Evolutionary conservation across 768 basidiomycete species (phyloP), one percentile per base, ranked within the genome.

Genomic region (Naganishia kalamii): DNA sequence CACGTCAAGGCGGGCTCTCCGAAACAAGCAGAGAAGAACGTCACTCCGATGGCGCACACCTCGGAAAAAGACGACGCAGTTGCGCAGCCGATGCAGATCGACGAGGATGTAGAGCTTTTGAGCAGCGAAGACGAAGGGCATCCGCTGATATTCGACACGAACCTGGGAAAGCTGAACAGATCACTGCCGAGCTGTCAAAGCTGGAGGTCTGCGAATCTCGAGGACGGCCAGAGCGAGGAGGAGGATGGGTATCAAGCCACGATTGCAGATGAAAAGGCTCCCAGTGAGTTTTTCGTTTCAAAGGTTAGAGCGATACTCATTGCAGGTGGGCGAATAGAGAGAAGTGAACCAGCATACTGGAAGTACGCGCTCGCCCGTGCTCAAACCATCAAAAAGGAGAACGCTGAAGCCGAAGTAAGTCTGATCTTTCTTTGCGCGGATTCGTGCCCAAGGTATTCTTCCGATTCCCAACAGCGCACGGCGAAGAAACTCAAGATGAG

Each of bases 401-500:
- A 57, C 23, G 54, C 33, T 10, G 37, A 57, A 19, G 54, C 54
- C 5, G 54, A 57, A 33, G 54, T 57, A 41, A 40, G 54, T 41
- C 35, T 4, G 37, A 40, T 40, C 10, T 40, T 35, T 19, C 51
- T 52, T 12, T 4, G 27, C 17, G 1, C 12, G 29, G 6, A 4
- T 21, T n/a, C n/a, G 32, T 12, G 12, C 29, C 15, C 3, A 25
- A 37, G 33, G 21, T 57, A 27, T 40, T 25, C 43, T 40, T 19
- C 19, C 15, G 19, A 7, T 33, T 50, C 23, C 44, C 3, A 13
- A n/a, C n/a, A 64, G 64, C 44, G 19, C 11, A 30, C 43, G 33
- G 66, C 66, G 13, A 30, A 50, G 33, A 37, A 37, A 10, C 35
- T 41, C 12, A 54, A 52, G 4, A 68, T 68, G 66, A 68, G 60